Conservation (phyloP, 1,284 basidiomycete species). For the Ganoderma meredithae region DNA sequence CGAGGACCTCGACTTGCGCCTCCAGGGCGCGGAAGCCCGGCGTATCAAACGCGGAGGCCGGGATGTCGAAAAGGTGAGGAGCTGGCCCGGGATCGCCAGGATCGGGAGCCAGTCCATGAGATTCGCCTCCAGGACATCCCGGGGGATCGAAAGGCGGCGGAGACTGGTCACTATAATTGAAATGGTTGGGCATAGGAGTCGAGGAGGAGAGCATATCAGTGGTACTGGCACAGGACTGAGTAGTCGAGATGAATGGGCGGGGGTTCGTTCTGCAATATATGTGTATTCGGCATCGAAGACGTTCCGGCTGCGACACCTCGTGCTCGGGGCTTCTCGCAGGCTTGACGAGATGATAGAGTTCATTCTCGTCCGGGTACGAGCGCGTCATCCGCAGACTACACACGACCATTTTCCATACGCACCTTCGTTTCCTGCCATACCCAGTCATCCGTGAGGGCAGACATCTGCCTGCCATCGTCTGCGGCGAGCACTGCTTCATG, state of each 20-base stretch:
- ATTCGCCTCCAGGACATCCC: not conserved
- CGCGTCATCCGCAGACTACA: constrained; percentile 2
- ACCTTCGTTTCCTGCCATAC: not conserved
- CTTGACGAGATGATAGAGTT: not conserved
- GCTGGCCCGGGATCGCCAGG: constrained; percentile 3
- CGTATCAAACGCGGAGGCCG: not conserved
- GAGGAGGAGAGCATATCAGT: not conserved
- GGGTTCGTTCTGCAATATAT: not conserved
- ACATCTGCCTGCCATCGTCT: not conserved
- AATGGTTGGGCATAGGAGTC: not conserved
- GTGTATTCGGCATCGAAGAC: not conserved
- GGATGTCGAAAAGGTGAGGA: not conserved
- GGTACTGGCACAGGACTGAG: not conserved
- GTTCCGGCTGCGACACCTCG: constrained; percentile 2
- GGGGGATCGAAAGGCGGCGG: not conserved
- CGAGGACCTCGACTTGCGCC: not conserved
- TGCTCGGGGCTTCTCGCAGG: constrained; percentile 1
- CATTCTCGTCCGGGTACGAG: not conserved
- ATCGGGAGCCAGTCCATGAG: not conserved
- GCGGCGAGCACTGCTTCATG: constrained; percentile 1
- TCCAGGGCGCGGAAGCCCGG: not conserved
- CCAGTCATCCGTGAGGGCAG: not conserved
- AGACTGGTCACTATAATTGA: not conserved
- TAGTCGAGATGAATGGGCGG: not conserved
- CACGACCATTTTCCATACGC: not conserved